phyloP scores from a whole-genome alignment of 805 yeast species.

The Suhomyces vadensis region DNA sequence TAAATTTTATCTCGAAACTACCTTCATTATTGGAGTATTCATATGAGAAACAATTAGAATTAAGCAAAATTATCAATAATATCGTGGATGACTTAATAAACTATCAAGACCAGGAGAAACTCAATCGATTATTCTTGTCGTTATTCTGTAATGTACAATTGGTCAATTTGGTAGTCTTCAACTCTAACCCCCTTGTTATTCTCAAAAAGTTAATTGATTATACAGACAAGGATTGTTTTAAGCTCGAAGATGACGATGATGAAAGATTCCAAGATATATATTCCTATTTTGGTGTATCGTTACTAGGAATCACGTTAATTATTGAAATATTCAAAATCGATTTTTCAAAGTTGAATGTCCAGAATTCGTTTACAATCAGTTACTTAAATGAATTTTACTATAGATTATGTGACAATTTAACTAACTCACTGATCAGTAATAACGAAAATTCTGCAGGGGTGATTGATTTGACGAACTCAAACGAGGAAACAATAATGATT shows the following conservation, averaged over 20 bases:
- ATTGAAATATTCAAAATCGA: conserved; percentile 28
- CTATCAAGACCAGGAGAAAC: conserved; percentile 31
- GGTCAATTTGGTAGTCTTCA: conserved; percentile 16
- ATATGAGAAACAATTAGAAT: conserved; percentile 26
- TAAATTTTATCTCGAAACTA: conserved; percentile 27
- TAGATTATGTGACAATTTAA: conserved; percentile 33
- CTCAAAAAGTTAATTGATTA: conserved; percentile 20
- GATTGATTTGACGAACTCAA: not conserved
- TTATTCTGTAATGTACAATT: conserved; percentile 16
- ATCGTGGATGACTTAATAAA: conserved; percentile 25
- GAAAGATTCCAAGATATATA: conserved; percentile 64
- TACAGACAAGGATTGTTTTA: conserved; percentile 18
- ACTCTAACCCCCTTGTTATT: conserved; percentile 8
- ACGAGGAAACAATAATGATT: conserved; percentile 31
- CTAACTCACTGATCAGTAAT: conserved; percentile 17
- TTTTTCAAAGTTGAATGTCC: conserved; percentile 22
- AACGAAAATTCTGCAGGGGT: conserved; percentile 12
- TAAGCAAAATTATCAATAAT: conserved; percentile 18
- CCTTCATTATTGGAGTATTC: conserved; percentile 24
- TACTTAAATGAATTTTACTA: conserved; percentile 35
- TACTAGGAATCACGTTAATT: conserved; percentile 39
- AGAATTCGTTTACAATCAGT: conserved; percentile 33
- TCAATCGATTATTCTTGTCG: conserved; percentile 19
- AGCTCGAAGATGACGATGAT: conserved; percentile 53
- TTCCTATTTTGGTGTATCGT: conserved; percentile 64